A percentile compares a stretch with the other conserved stretches of the same genome.
These are phyloP conservation scores for Petunia axillaris DNA, from an alignment of 257 asterid genomes.

Conservation along the genomic window DNA sequence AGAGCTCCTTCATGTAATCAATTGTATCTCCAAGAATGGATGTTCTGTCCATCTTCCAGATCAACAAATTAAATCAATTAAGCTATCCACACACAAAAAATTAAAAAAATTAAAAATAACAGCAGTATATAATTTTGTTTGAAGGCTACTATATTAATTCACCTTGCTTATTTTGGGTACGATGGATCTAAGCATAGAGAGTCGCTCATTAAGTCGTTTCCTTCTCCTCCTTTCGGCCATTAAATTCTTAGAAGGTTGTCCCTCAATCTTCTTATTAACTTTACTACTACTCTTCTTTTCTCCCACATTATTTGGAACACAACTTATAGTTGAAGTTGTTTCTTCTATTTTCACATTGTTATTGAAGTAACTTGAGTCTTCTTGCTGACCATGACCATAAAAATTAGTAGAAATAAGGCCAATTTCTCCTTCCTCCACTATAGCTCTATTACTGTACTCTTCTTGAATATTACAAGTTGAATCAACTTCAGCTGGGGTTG, in stretches of 20 bases:
- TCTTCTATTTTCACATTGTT: slow-evolving; percentile 33
- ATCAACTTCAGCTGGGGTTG: slow-evolving; percentile 43
- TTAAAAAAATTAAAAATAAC: not conserved
- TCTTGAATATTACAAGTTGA: slow-evolving; percentile 41
- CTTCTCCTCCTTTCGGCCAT: slow-evolving; percentile 93
- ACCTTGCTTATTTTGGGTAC: slow-evolving; percentile 98
- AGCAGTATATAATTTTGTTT: not conserved
- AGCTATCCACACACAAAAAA: not conserved
- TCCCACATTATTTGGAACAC: slow-evolving; percentile 28
- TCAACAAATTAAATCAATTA: not conserved
- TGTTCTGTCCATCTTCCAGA: slow-evolving; percentile 82
- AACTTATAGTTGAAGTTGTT: not conserved
- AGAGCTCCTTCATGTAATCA: slow-evolving; percentile 78
- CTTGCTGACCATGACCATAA: slow-evolving; percentile 23
- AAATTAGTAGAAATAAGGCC: slow-evolving; percentile 14
- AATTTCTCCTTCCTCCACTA: slow-evolving; percentile 25
- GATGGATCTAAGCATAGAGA: slow-evolving; percentile 88
- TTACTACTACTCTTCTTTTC: slow-evolving; percentile 43
- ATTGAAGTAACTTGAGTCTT: slow-evolving; percentile 14
- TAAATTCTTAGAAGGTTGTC: slow-evolving; percentile 83
- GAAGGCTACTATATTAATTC: not conserved
- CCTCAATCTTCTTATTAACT: slow-evolving; percentile 55
- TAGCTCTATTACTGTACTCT: slow-evolving; percentile 24
- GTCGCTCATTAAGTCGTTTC: slow-evolving; percentile 84
- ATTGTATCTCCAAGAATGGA: slow-evolving; percentile 87